A percentile compares a stretch with the other conserved stretches of the same genome.
Conservation (phyloP, 495 filamentous ascomycete species). For the Podospora sp. region DNA sequence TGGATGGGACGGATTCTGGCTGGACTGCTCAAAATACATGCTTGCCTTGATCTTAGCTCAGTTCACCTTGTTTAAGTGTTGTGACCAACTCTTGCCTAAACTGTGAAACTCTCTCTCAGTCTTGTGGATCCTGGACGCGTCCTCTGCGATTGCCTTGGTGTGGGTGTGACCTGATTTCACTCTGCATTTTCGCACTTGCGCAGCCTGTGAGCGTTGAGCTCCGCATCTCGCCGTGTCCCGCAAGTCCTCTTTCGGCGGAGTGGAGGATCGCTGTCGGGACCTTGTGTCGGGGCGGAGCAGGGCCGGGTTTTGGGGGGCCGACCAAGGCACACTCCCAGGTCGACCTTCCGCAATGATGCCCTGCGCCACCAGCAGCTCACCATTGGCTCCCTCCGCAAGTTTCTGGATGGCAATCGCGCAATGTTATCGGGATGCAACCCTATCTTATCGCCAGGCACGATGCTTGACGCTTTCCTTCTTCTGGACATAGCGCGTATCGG, state of each 20-base stretch:
- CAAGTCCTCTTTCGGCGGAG: no score
- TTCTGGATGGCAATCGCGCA: neutral
- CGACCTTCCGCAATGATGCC: no score
- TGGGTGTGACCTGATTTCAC: neutral
- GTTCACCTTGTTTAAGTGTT: neutral
- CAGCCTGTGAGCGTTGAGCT: neutral
- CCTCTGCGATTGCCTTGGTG: neutral
- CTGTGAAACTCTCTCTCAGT: neutral
- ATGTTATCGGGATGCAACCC: constrained; percentile 4
- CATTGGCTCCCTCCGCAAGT: neutral
- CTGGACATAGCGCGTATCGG: neutral
- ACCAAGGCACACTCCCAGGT: neutral
- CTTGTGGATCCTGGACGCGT: neutral
- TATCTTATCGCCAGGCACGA: constrained; percentile 5
- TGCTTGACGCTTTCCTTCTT: neutral
- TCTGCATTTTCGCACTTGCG: neutral
- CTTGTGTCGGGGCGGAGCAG: constrained; percentile 6
- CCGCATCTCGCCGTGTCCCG: neutral
- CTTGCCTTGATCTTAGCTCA: neutral
- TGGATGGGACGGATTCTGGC: neutral
- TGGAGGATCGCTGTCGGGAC: neutral
- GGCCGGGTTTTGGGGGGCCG: neutral
- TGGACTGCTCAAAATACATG: neutral
- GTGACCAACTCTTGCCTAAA: no score
- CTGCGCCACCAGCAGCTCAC: neutral